Evolutionary conservation across 1,284 basidiomycete genomes (phyloP).

Genomic region (Schizopora paradoxa): DNA sequence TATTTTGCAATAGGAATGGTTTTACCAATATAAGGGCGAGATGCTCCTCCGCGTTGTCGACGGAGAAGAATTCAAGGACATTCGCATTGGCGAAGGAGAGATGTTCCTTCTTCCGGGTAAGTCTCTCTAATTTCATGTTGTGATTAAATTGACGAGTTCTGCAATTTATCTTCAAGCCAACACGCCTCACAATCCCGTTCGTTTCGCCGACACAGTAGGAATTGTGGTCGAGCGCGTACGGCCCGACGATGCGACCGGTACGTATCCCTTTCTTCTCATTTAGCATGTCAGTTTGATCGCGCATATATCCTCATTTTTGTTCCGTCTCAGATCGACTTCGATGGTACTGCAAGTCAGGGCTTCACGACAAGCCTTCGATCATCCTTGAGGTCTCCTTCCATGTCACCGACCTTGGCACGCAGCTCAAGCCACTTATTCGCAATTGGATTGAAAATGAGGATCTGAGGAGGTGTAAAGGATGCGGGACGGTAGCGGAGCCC

Average conservation of each 20-base stretch:
- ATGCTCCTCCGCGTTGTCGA: constrained; percentile 90
- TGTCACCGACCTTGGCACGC: constrained; percentile 87
- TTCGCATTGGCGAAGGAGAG: constrained; percentile 88
- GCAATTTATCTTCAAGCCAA: constrained; percentile 36
- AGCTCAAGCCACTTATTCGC: constrained; percentile 89
- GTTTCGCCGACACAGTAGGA: constrained; percentile 88
- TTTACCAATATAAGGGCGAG: constrained; percentile 89
- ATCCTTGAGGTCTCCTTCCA: constrained; percentile 88
- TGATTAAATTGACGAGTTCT: neutral
- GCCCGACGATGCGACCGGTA: constrained; percentile 58
- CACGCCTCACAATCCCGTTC: constrained; percentile 92
- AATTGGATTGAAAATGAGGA: constrained; percentile 53
- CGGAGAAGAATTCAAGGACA: constrained; percentile 81
- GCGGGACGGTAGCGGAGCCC: constrained; percentile 37
- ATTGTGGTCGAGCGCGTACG: constrained; percentile 92
- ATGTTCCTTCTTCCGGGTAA: constrained; percentile 92
- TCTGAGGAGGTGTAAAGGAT: constrained; percentile 37
- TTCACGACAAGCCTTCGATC: constrained; percentile 69
- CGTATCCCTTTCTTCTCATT: constrained; percentile 16
- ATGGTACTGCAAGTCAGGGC: constrained; percentile 84
- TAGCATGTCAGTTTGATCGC: neutral
- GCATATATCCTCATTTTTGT: constrained; percentile 4
- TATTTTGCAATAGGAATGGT: constrained; percentile 70
- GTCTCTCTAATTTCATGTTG: constrained; percentile 19
- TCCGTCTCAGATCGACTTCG: constrained; percentile 72